Conservation (phyloP, 306 rosid species). For the Glycyrrhiza uralensis region DNA sequence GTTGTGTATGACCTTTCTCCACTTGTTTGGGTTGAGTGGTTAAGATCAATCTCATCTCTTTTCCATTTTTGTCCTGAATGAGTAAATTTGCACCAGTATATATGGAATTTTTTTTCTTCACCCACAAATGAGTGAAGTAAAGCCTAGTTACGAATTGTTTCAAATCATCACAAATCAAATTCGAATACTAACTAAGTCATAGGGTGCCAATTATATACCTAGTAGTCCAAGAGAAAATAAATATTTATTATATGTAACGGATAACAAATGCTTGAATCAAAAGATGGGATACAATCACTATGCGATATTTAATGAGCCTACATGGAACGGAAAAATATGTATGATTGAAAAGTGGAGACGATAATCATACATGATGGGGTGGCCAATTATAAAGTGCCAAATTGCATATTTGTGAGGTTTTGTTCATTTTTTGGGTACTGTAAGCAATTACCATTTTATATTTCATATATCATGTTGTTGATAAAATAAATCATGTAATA, state of each 20-base stretch:
- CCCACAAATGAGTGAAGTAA: too few species aligned
- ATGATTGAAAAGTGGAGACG: too few species aligned
- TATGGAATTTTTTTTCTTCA: too few species aligned
- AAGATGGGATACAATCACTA: not conserved
- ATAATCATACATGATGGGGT: too few species aligned
- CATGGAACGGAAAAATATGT: too few species aligned
- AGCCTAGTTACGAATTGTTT: too few species aligned
- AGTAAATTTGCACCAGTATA: not conserved
- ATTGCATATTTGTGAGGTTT: too few species aligned
- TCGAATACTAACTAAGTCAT: too few species aligned
- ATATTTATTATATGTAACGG: not conserved
- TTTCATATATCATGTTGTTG: not conserved
- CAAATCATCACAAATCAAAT: too few species aligned
- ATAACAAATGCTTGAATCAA: not conserved
- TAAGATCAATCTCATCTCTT: not conserved
- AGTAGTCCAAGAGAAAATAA: not conserved
- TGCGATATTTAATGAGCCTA: not conserved
- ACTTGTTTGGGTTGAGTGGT: conserved; percentile 36
- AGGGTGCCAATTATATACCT: not conserved
- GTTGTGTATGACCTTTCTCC: conserved; percentile 35
- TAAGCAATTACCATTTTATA: too few species aligned
- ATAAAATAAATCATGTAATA: not conserved
- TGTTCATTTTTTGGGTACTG: too few species aligned
- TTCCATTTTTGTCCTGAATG: not conserved
- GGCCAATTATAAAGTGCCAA: too few species aligned